Conservation (phyloP, 2,329 filamentous ascomycete species). For the Paraconiothyrium brasiliense region DNA sequence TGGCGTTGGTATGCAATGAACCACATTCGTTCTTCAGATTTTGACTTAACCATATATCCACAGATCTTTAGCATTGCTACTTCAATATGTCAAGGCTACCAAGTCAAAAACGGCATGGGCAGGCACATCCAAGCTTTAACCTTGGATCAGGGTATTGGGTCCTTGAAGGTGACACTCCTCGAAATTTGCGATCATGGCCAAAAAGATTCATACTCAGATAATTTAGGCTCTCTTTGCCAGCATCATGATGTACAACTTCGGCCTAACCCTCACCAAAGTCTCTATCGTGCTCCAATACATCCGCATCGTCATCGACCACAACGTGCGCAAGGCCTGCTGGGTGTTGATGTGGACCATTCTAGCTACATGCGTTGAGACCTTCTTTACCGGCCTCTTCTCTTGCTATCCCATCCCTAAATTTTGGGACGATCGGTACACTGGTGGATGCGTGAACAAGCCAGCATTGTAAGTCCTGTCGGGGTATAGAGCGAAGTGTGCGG, state of each 20-base stretch:
- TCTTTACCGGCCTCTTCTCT: conserved; percentile 23
- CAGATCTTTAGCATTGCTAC: conserved; percentile 29
- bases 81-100: conserved; percentile 30
- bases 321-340: conserved; percentile 21
- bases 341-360: conserved; percentile 19
- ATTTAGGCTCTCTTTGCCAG: conserved; percentile 26
- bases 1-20: conserved; percentile 20
- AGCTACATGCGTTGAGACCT: conserved; percentile 18
- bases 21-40: neutral
- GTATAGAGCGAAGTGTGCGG: too few relatives aligned
- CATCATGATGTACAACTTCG: conserved; percentile 28
- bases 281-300: conserved; percentile 30
- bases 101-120: conserved; percentile 31
- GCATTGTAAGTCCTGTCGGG: conserved; percentile 9
- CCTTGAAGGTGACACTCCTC: conserved; percentile 20
- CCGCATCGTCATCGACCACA: conserved; percentile 23
- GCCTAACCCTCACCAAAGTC: conserved; percentile 24
- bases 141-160: conserved; percentile 23
- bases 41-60: neutral
- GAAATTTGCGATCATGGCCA: neutral
- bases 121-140: conserved; percentile 27
- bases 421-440: conserved; percentile 28
- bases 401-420: conserved; percentile 31
- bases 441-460: conserved; percentile 25
- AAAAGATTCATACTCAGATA: neutral